Evolutionary conservation across 805 yeast species (phyloP).

Genomic region (Ogataea nonfermentans): DNA sequence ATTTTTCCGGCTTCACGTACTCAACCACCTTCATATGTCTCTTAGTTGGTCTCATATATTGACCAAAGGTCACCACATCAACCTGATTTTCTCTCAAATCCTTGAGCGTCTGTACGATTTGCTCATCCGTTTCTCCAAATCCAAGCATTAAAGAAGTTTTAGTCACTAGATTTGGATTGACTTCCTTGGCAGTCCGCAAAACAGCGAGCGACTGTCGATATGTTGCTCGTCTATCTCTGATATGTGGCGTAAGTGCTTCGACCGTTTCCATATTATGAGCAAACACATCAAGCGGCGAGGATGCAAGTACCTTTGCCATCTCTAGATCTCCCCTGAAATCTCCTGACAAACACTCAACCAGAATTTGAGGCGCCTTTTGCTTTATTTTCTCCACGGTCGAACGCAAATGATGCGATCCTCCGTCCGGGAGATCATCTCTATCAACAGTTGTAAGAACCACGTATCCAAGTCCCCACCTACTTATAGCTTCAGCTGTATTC

Average conservation of each 20-base stretch:
- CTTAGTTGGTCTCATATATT: slow-evolving; percentile 98
- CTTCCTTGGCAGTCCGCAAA: slow-evolving; percentile 73
- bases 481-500: slow-evolving; percentile 95
- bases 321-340: slow-evolving; percentile 91
- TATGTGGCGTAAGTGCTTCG: slow-evolving; percentile 89
- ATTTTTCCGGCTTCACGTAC: slow-evolving; percentile 89
- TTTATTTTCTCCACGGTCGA: slow-evolving; percentile 85
- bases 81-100: slow-evolving; percentile 76
- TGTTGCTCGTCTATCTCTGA: slow-evolving; percentile 95
- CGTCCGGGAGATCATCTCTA: slow-evolving; percentile 90
- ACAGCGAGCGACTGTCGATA: slow-evolving; percentile 84
- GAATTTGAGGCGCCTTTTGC: slow-evolving; percentile 81
- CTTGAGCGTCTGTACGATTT: slow-evolving; percentile 67
- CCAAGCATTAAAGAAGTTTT: slow-evolving; percentile 97
- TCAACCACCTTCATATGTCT: slow-evolving; percentile 98
- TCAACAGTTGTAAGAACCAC: slow-evolving; percentile 97
- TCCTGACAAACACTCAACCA: slow-evolving; percentile 92
- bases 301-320: slow-evolving; percentile 76
- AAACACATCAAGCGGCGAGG: slow-evolving; percentile 88
- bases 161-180: slow-evolving; percentile 74
- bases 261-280: slow-evolving; percentile 98
- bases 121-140: slow-evolving; percentile 93
- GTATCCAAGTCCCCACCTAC: slow-evolving; percentile 97
- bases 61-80: slow-evolving; percentile 98
- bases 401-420: slow-evolving; percentile 89